Conservation (phyloP, 805 yeast species). For the Suhomyces pyralidae region DNA sequence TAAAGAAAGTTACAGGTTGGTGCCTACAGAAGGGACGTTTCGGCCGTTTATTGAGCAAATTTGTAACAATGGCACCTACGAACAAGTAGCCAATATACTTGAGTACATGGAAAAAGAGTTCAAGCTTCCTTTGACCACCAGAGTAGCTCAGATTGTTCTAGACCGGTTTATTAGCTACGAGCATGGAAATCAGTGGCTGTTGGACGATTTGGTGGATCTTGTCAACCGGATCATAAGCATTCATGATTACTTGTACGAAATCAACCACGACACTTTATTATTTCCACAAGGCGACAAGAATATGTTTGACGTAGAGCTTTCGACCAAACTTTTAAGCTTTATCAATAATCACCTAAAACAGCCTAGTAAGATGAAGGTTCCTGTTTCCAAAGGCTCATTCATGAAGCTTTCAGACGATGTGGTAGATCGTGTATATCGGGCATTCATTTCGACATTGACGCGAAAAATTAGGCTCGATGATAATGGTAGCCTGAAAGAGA, state of each 20-base stretch:
- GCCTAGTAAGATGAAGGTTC: conserved; percentile 2
- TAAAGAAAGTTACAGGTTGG: conserved; percentile 7
- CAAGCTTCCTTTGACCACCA: conserved; percentile 31
- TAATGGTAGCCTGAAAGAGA: no score
- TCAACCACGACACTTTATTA: conserved; percentile 7
- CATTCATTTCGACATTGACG: conserved; percentile 11
- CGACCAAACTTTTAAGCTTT: conserved; percentile 13
- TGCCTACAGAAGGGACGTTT: conserved; percentile 27
- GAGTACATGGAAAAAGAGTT: conserved; percentile 17
- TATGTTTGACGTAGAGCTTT: conserved; percentile 8
- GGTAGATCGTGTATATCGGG: conserved; percentile 12
- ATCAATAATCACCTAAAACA: conserved; percentile 11
- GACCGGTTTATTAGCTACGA: conserved; percentile 13
- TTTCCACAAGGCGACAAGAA: background rate
- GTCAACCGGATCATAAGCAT: conserved; percentile 12
- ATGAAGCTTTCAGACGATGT: conserved; percentile 22
- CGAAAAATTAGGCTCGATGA: background rate
- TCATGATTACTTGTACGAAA: conserved; percentile 13
- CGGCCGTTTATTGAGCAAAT: conserved; percentile 15
- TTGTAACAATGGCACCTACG: background rate
- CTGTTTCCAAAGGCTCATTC: conserved; percentile 12
- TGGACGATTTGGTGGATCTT: conserved; percentile 10
- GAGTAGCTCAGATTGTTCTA: conserved; percentile 21
- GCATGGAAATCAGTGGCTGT: conserved; percentile 1
- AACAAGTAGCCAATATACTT: conserved; percentile 8